These are phyloP conservation scores for Grosmannia serpens DNA, from an alignment of 2,329 filamentous ascomycete genomes.

Conservation along the genomic window DNA sequence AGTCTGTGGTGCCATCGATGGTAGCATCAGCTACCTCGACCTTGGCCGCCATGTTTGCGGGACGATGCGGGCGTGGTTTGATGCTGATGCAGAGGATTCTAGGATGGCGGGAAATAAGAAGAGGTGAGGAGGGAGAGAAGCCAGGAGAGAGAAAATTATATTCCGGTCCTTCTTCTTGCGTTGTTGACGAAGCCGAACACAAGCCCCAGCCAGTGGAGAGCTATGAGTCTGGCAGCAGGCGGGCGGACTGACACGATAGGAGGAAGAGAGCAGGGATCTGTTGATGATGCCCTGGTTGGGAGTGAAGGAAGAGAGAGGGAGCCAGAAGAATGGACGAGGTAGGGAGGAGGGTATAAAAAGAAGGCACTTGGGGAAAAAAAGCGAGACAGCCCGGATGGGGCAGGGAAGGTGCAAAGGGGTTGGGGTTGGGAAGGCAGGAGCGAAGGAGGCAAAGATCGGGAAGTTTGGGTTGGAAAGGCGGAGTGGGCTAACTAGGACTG, in stretches of 20 bases:
- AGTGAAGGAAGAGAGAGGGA: background rate
- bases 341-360: background rate
- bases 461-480: background rate
- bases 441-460: background rate
- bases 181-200: background rate
- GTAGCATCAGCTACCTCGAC: constrained; percentile 29
- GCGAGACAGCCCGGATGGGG: background rate
- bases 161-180: background rate
- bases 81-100: background rate
- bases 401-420: background rate
- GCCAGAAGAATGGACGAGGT: background rate
- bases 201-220: constrained; percentile 5
- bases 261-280: background rate
- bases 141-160: background rate
- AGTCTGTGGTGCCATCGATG: constrained; percentile 43
- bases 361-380: background rate
- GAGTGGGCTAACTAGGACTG: background rate
- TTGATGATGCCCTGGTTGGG: background rate
- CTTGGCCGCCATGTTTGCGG: constrained; percentile 21
- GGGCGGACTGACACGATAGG: background rate
- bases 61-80: background rate
- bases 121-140: background rate
- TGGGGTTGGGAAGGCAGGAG: background rate
- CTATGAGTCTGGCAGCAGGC: background rate
- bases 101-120: background rate